These are phyloP conservation scores for Rubia balearica DNA, from an alignment of 305 asterid genomes.

Conservation along the genomic window DNA sequence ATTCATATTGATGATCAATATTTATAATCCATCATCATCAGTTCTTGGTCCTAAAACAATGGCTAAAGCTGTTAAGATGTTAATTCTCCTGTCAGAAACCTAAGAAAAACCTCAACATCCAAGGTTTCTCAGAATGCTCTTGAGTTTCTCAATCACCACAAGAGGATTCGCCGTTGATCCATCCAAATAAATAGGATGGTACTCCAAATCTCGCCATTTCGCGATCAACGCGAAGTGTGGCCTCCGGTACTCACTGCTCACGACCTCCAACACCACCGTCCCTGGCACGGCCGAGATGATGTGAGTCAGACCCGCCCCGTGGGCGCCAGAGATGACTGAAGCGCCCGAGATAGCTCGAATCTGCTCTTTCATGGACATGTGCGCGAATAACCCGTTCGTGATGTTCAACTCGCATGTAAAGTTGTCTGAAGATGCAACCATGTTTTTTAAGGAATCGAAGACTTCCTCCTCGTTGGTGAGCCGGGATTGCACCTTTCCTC, in stretches of 20 bases:
- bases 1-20: not conserved
- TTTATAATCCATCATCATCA: not conserved
- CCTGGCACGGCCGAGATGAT: slow-evolving; percentile 58
- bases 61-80: not conserved
- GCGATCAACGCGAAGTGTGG: slow-evolving; percentile 89
- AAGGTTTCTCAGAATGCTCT: slow-evolving; percentile 43
- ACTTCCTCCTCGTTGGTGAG: too few species aligned
- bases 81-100: not conserved
- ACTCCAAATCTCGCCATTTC: slow-evolving; percentile 82
- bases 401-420: too few species aligned
- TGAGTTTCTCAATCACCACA: slow-evolving; percentile 46
- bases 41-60: not conserved
- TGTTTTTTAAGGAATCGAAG: too few species aligned
- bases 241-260: slow-evolving; percentile 65
- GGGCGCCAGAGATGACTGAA: too few species aligned
- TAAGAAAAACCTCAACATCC: slow-evolving; percentile 36
- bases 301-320: slow-evolving; percentile 96
- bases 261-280: slow-evolving; percentile 65
- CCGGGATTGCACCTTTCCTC: too few species aligned
- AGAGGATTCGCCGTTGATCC: slow-evolving; percentile 60
- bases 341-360: too few species aligned
- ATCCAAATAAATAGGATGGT: slow-evolving; percentile 54
- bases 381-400: too few species aligned
- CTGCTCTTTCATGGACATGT: too few species aligned
- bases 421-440: too few species aligned